These are phyloP conservation scores for Limtongia smithiae DNA, from an alignment of 805 yeast genomes.

Conservation along the genomic window DNA sequence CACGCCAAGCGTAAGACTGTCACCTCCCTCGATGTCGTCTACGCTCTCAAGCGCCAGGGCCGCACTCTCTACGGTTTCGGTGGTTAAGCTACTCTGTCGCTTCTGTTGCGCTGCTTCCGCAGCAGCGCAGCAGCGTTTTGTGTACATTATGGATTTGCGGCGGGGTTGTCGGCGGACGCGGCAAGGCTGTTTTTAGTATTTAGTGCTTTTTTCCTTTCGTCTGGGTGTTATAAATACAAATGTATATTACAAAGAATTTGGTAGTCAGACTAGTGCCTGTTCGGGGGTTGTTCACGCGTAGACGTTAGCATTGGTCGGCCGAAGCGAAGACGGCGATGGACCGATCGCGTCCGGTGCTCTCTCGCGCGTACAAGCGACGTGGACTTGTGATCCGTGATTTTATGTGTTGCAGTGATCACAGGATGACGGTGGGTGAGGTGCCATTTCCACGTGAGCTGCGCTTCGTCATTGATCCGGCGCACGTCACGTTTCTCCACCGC, in stretches of 20 bases:
- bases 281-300: no score
- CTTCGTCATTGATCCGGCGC: no score
- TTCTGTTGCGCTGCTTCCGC: constrained; percentile 4
- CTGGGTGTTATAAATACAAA: background rate
- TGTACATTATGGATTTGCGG: constrained; percentile 11
- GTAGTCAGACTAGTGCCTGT: no score
- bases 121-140: constrained; percentile 1
- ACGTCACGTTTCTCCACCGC: no score
- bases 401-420: no score
- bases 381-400: no score
- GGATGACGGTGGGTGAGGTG: no score
- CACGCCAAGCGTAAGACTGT: constrained; percentile 99
- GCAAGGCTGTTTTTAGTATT: background rate
- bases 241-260: constrained; percentile 7
- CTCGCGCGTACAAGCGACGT: no score
- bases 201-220: background rate
- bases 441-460: no score
- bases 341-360: no score
- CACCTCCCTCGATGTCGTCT: constrained; percentile 96
- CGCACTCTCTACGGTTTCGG: constrained; percentile 99
- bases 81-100: constrained; percentile 58
- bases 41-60: constrained; percentile 99
- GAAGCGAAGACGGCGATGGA: no score
- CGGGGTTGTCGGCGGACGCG: background rate
- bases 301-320: no score